These are phyloP conservation scores for Talaromyces rugulosus DNA, from an alignment of 2,329 filamentous ascomycete genomes.

Conservation along the genomic window DNA sequence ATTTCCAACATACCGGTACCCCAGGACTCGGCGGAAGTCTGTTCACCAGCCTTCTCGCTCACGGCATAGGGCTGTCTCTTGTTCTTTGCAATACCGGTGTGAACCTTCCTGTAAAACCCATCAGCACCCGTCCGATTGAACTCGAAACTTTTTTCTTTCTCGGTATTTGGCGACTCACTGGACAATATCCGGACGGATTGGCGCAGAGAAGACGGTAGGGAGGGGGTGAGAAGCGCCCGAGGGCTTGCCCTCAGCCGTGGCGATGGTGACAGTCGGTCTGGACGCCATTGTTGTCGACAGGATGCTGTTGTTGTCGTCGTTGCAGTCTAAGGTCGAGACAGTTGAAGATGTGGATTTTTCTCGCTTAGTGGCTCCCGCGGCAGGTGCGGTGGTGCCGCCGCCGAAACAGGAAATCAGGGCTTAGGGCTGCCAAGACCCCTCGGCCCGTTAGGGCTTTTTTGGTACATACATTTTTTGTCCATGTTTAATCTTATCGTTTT, in stretches of 20 bases:
- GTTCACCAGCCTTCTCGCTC: constrained; percentile 99
- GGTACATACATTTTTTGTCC: neutral
- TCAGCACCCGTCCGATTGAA: constrained; percentile 25
- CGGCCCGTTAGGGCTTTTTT: neutral
- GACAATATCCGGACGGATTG: constrained; percentile 98
- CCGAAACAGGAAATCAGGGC: constrained; percentile 11
- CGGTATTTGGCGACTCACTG: constrained; percentile 59
- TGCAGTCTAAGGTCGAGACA: constrained; percentile 32
- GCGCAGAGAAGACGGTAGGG: constrained; percentile 93
- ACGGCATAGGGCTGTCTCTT: constrained; percentile 99
- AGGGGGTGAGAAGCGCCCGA: constrained; percentile 85
- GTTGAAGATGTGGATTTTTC: constrained; percentile 36
- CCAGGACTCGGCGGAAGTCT: constrained; percentile 99
- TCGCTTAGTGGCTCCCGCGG: constrained; percentile 33
- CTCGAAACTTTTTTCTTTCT: constrained; percentile 11
- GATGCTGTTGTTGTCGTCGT: constrained; percentile 33
- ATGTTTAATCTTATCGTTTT: too few species aligned
- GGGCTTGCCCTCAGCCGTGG: constrained; percentile 91
- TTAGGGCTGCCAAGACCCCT: constrained; percentile 8
- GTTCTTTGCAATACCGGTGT: constrained; percentile 99
- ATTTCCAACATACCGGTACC: constrained; percentile 76
- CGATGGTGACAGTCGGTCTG: constrained; percentile 95
- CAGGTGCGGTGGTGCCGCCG: constrained; percentile 5
- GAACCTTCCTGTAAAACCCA: constrained; percentile 58
- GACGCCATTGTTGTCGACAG: constrained; percentile 70